Base-by-base conservation (phyloP, 2,329 filamentous ascomycete species). In the Aspergillus latus region DNA sequence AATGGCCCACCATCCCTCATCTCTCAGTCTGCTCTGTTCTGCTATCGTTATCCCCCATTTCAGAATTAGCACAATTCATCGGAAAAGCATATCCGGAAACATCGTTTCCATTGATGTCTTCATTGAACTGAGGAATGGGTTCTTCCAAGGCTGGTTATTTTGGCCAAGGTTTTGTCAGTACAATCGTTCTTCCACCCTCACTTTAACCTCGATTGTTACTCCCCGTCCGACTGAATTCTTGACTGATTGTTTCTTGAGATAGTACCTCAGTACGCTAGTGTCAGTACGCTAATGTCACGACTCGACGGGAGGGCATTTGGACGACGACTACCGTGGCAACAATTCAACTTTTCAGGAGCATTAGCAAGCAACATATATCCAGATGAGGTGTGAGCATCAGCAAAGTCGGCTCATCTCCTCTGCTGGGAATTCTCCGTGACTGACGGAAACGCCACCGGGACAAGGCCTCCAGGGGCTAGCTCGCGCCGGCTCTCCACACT, bases 401-500 rank as follows among this genome's bases (percentile, higher is more conserved):
- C 21, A 21, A 21, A 21, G 21, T 21, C 21, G 46, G 6, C 34
- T 15, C 8, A 21, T 15, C 26, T 37, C 32, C 7, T 6, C 2
- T 13, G 40, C 30, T 26, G n/a, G n/a, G 42, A 29, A 52, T 7
- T 11, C 11, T 28, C 13, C 15, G 50, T 47, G 46, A 54, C 49
- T 54, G 46, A 54, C 49, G 52, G 52, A 54, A 54, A 45, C 26
- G 37, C 46, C 52, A n/a, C 45, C 52, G 52, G 44, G 46, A 48
- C 45, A 54, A 54, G 32, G 37, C 26, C 47, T 30, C 21, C 28
- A 15, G 11, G 4, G 21, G 45, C 11, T 2, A 26, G 48, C n/a
- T 30, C 29, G 44, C 42, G 32, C 44, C 39, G 37, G 44, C 7
- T 54, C 32, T 54, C 52, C 46, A 39, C 52, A 54, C 48, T 49